Evolutionary conservation across 2,329 filamentous ascomycete species (phyloP).

Genomic region (Akanthomyces uredinophilus): DNA sequence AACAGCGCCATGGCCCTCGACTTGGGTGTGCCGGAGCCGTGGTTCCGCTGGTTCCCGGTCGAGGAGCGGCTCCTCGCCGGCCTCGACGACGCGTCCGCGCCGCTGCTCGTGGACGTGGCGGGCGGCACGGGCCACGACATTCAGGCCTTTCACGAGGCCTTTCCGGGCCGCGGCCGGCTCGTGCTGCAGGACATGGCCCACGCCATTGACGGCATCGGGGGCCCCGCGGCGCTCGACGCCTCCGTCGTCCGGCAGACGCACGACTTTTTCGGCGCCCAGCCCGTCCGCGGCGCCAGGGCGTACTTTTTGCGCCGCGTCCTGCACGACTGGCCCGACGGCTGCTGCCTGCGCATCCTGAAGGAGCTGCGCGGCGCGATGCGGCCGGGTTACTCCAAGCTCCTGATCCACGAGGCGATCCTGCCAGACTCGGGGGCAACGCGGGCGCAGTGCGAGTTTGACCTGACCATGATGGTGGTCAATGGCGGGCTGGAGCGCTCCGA

Average conservation of each 20-base stretch:
- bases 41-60: conserved; percentile 20
- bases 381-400: conserved; percentile 25
- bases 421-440: conserved; percentile 15
- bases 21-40: background rate
- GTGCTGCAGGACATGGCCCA: conserved; percentile 26
- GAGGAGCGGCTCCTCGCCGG: conserved; percentile 24
- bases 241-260: conserved; percentile 27
- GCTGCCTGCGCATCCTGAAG: conserved; percentile 18
- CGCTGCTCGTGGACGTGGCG: conserved; percentile 27
- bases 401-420: conserved; percentile 27
- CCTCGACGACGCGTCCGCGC: conserved; percentile 14
- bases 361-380: conserved; percentile 18
- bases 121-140: conserved; percentile 27
- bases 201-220: conserved; percentile 20
- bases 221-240: conserved; percentile 16
- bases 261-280: conserved; percentile 31
- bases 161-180: conserved; percentile 20
- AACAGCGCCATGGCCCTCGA: background rate
- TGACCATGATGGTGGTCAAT: conserved; percentile 21
- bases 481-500: conserved; percentile 19
- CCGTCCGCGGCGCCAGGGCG: conserved; percentile 25
- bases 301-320: conserved; percentile 24
- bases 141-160: conserved; percentile 21
- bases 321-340: conserved; percentile 23
- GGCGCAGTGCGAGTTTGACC: conserved; percentile 18